Evolutionary conservation across 176 grass and related monocot genomes (phyloP).

Genomic region (Areca catechu): DNA sequence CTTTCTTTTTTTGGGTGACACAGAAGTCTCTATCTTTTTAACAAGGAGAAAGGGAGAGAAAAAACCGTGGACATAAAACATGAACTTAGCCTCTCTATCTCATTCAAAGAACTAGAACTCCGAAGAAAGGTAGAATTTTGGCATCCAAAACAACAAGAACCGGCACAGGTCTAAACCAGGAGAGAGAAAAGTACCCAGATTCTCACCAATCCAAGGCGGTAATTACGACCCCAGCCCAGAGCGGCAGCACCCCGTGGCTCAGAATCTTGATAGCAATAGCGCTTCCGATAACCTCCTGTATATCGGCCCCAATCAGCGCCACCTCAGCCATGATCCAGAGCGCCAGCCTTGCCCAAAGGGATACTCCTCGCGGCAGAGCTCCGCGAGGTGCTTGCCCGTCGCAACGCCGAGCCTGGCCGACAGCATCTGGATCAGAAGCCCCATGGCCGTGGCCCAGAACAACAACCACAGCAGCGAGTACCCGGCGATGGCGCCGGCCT

Average conservation of each 20-base stretch:
- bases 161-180: not conserved
- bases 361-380: conserved; percentile 97
- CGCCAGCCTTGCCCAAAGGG: conserved; percentile 58
- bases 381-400: conserved; percentile 75
- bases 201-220: conserved; percentile 88
- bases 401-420: conserved; percentile 77
- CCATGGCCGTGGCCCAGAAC: conserved; percentile 87
- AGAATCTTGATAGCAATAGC: conserved; percentile 98
- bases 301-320: conserved; percentile 85
- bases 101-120: not conserved
- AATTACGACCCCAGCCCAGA: conserved; percentile 90
- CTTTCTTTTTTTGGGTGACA: too few species aligned
- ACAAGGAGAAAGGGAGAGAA: too few species aligned
- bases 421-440: conserved; percentile 86
- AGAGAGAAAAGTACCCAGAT: not conserved
- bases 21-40: too few species aligned
- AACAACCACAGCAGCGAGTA: conserved; percentile 92
- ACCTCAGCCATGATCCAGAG: conserved; percentile 96
- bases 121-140: not conserved
- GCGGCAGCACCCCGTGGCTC: conserved; percentile 64
- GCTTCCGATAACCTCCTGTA: conserved; percentile 95
- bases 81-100: not conserved
- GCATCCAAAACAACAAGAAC: not conserved
- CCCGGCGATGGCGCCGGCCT: conserved; percentile 72
- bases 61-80: too few species aligned